These are phyloP conservation scores for Salix brachista DNA, from an alignment of 345 rosid species.

Conservation along the genomic window DNA sequence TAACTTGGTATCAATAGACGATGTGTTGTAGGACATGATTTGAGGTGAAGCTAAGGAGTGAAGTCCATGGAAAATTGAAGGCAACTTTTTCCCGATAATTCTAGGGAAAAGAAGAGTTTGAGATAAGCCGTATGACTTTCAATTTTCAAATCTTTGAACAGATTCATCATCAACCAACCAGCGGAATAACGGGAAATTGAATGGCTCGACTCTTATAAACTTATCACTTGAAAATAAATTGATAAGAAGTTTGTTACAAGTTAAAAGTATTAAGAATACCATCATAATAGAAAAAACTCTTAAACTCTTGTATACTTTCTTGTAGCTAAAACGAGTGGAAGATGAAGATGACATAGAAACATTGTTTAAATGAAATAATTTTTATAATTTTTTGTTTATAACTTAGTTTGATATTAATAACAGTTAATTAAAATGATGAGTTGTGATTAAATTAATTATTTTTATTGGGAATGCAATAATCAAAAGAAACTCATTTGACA, in stretches of 20 bases:
- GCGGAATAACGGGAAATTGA: not conserved
- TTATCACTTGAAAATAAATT: too few relatives aligned
- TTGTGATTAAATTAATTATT: too few relatives aligned
- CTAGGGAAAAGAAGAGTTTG: not conserved
- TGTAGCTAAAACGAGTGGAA: slow-evolving; percentile 26
- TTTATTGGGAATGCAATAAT: too few relatives aligned
- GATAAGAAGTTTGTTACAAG: too few relatives aligned
- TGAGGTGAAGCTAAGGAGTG: not conserved
- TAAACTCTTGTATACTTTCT: not conserved
- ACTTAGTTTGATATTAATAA: too few relatives aligned
- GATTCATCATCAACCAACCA: not conserved
- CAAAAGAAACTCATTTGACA: too few relatives aligned
- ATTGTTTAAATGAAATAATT: not conserved
- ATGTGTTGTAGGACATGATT: slow-evolving; percentile 24
- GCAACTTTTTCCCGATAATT: not conserved
- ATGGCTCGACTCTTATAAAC: too few relatives aligned
- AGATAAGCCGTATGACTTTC: not conserved
- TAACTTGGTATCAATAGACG: slow-evolving; percentile 25
- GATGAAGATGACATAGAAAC: slow-evolving; percentile 27
- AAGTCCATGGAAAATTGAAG: not conserved
- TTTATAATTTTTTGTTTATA: too few relatives aligned
- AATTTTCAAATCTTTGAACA: not conserved
- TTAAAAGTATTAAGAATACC: too few relatives aligned
- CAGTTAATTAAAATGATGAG: too few relatives aligned
- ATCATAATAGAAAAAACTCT: too few relatives aligned